These are phyloP conservation scores for Fusarium tanahbumbuense DNA, from an alignment of 2,329 filamentous ascomycete genomes.

Conservation along the genomic window DNA sequence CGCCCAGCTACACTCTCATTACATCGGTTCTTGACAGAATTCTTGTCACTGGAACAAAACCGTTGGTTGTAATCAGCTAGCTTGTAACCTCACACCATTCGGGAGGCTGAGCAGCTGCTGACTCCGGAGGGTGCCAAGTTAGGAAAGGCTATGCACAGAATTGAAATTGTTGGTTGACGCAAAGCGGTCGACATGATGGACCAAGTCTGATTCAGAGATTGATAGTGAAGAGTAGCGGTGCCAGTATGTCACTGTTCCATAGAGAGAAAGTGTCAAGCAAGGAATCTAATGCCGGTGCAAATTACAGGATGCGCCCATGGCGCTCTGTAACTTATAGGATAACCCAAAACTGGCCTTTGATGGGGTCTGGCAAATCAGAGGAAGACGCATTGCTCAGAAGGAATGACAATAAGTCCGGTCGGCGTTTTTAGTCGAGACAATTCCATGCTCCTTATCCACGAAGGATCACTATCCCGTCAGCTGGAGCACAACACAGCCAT, in stretches of 20 bases:
- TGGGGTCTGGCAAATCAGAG: constrained; percentile 17
- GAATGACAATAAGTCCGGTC: constrained; percentile 11
- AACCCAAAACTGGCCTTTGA: neutral
- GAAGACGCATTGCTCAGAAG: constrained; percentile 1
- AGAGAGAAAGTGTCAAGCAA: neutral
- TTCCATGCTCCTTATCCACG: constrained; percentile 22
- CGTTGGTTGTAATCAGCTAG: neutral
- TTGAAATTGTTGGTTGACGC: neutral
- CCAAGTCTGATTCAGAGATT: neutral
- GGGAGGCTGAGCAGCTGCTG: neutral
- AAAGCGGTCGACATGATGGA: neutral
- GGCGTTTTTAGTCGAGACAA: constrained; percentile 26
- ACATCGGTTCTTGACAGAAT: neutral
- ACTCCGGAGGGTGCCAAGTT: neutral
- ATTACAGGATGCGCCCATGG: constrained; percentile 23
- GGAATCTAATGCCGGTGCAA: constrained; percentile 4
- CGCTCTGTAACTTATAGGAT: neutral
- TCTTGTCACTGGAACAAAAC: neutral
- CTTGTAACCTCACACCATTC: neutral
- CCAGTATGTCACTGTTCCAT: neutral
- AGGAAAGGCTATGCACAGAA: neutral
- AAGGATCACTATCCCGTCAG: constrained; percentile 14
- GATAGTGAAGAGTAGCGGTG: neutral
- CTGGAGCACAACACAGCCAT: constrained; percentile 18
- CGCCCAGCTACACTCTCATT: neutral